Conservation (phyloP, 2,329 filamentous ascomycete genomes). For the Niveomyces coronatus region DNA sequence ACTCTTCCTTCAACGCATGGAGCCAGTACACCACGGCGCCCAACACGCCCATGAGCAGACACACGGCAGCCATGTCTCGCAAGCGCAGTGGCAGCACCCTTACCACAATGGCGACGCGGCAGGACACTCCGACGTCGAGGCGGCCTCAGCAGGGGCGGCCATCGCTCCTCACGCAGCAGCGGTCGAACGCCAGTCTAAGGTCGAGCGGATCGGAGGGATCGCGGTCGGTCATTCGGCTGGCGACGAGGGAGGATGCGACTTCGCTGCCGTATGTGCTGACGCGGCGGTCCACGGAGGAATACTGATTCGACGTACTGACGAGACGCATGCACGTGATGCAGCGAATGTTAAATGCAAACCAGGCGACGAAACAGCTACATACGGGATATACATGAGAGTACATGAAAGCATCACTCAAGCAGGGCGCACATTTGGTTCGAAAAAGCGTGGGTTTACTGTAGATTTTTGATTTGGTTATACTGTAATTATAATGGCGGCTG, state of each 20-base stretch:
- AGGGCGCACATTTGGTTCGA: too few relatives aligned
- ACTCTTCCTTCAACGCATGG: slow-evolving; percentile 34
- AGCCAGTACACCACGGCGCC: slow-evolving; percentile 41
- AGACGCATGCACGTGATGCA: neutral
- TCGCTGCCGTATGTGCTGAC: slow-evolving; percentile 28
- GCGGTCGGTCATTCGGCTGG: slow-evolving; percentile 39
- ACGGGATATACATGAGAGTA: too few relatives aligned
- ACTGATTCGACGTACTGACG: neutral
- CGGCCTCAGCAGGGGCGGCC: slow-evolving; percentile 26
- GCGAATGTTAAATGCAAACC: too few relatives aligned
- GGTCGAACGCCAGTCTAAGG: slow-evolving; percentile 30
- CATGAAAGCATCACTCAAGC: neutral
- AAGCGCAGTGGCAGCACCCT: slow-evolving; percentile 30
- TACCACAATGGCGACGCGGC: slow-evolving; percentile 16
- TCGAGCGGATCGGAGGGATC: slow-evolving; percentile 27
- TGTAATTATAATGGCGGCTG: neutral
- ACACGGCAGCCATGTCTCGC: slow-evolving; percentile 25
- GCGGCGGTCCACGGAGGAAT: slow-evolving; percentile 21
- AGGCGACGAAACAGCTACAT: too few relatives aligned
- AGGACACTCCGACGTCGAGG: slow-evolving; percentile 3
- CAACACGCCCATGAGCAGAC: slow-evolving; percentile 39
- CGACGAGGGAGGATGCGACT: slow-evolving; percentile 25
- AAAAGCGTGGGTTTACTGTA: neutral
- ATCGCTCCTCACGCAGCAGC: slow-evolving; percentile 29
- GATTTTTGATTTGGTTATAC: neutral